Base-by-base conservation (phyloP, 148 eudicot species). In the Amaranthus cruentus region DNA sequence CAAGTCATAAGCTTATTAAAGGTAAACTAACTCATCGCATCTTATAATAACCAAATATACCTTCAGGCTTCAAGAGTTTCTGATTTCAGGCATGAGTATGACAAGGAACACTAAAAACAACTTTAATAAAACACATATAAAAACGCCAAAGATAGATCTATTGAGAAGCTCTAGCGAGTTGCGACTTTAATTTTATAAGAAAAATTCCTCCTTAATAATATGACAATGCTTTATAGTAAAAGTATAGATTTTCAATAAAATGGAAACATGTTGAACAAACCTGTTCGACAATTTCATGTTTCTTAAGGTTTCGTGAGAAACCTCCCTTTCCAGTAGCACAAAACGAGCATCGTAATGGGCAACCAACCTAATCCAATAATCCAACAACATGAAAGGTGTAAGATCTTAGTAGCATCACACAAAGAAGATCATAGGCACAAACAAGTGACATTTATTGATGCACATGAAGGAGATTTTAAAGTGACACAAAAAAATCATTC, bases 281-380 rank as follows among this genome's bases (percentile, higher is more conserved):
- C 99, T 96, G 99, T 77, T 96, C 99, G 74, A 96, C 89, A 75
- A 96, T 96, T 84, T 96, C 99, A 81, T 92, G 99, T 55, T 87
- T 82, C 80, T 81, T 81, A 75, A 96, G 97, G 79, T 96, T 96
- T 80, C 99, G 87, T 60, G 96, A 86, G 74, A 92, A 96, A 69
- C 99, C 99, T 61, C 99, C 99, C 80, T 96, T 92, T 56, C 99
- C 99, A 62, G 99, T 96, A 71, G 99, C 99, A 83, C 99, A 96
- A 77, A 96, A 96, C 21, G 97, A 86, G 81, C 99, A 96, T 57
- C 97, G 90, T 80, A 96, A 69, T 38, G 99, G 96, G 83, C 99
- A 96, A 66, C 99, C 99, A 28, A 96, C 97, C 99, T 96, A 75
- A 68, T 64, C 58, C 69, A 78, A 71, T 72, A 66, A 68, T 64